Base-by-base conservation (phyloP, 208 protist species). In the Crithidia brevicula region DNA sequence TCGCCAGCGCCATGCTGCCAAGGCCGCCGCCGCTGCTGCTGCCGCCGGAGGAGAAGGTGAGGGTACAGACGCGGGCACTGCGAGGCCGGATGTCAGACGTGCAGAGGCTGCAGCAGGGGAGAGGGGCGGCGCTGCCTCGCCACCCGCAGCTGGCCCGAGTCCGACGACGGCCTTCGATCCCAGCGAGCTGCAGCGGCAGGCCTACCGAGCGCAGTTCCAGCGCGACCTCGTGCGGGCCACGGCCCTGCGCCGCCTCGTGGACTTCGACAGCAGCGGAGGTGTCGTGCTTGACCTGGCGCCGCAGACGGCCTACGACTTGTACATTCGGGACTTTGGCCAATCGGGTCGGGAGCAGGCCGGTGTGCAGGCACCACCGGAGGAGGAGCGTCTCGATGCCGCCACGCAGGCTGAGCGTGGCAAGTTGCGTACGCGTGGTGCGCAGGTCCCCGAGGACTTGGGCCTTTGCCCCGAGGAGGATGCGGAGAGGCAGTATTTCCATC, bases 271-370 rank as follows among this genome's bases (percentile, higher is more conserved):
- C 40, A 77, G 78, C 22, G 42, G 77, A 3, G 81, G 69, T 20
- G 77, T 86, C 8, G 70, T 96, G 65, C 52, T 85, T 13, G 91
- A 93, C 56, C 51, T 87, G 11, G 80, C 86, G 5, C 91, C 91
- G 46, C 91, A 93, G 76, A 87, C 81, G 25, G 83, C 89, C 73
- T 96, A 96, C 72, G 91, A 96, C 36, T 63, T 92, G 42, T 96
- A 93, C 76, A 92, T 96, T 43, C 81, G 84, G 25, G 86, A 83
- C 33, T 92, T 93, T 77, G 77, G 83, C 16, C 67, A 85, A 42
- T 84, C 60, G 40, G 82, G 83, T 5, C 75, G 69, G 15, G 65
- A 76, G 38, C 87, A 92, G 67, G 74, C 71, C 7, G 77, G 67
- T 0, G 77, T 88, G 62, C 86, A 92, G 74, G 77, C 68, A 20